phyloP scores from a whole-genome alignment of 192 early-diverging fungal genomes.

The Geranomyces variabilis region DNA sequence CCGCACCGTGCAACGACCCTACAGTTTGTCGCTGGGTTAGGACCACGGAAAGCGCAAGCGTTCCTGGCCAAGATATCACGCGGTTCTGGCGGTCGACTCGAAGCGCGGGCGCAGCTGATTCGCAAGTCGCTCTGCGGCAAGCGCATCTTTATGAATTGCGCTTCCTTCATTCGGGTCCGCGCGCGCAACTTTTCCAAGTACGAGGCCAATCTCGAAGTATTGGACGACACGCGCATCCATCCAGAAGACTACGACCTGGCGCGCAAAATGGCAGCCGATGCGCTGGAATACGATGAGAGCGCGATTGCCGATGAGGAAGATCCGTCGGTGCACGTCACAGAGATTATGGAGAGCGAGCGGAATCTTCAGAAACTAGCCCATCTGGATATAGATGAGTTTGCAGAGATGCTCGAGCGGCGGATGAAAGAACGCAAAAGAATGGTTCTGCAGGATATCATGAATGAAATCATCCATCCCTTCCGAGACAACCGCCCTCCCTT shows the following conservation, averaged over 20 bases:
- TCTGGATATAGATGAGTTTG: conserved; percentile 88
- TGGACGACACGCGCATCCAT: conserved; percentile 95
- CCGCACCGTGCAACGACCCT: conserved; percentile 73
- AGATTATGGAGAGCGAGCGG: conserved; percentile 75
- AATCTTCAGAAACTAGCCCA: conserved; percentile 75
- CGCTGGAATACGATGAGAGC: conserved; percentile 75
- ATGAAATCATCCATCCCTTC: conserved; percentile 84
- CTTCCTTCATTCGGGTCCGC: conserved; percentile 86
- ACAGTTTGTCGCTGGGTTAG: conserved; percentile 90
- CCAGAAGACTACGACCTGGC: conserved; percentile 94
- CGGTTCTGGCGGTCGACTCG: conserved; percentile 46
- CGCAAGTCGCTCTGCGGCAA: conserved; percentile 64
- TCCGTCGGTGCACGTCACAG: conserved; percentile 76
- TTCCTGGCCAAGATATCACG: conserved; percentile 64
- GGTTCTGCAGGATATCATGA: conserved; percentile 80
- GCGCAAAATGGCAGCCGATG: conserved; percentile 95
- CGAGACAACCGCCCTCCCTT: conserved; percentile 71
- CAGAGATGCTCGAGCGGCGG: conserved; percentile 75
- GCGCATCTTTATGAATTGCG: conserved; percentile 88
- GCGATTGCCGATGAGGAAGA: conserved; percentile 70
- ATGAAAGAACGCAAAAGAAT: conserved; percentile 77
- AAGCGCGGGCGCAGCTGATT: conserved; percentile 74
- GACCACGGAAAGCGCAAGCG: conserved; percentile 87
- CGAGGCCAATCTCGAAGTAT: conserved; percentile 65
- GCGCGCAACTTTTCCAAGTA: conserved; percentile 47